Conservation (phyloP, 305 asterid species). For the Fraxinus albicans region DNA sequence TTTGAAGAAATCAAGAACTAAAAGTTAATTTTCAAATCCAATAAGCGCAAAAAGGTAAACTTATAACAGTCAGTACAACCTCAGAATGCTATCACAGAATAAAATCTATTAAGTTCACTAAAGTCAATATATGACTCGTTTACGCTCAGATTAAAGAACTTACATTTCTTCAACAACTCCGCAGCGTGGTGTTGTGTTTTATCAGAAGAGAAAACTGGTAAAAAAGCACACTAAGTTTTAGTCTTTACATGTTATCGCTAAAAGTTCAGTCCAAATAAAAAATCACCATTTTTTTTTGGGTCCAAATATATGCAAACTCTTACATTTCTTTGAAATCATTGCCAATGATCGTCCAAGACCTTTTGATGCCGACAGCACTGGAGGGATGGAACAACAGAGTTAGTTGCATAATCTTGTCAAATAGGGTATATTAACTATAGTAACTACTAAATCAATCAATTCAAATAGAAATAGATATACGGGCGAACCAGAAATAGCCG, state of each 20-base stretch:
- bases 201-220: conserved; percentile 57
- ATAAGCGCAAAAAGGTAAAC: not conserved
- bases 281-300: not conserved
- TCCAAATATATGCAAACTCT: conserved; percentile 23
- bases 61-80: not conserved
- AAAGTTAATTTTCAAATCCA: not conserved
- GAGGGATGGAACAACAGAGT: conserved; percentile 16
- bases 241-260: not conserved
- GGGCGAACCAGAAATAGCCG: conserved; percentile 80
- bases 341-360: conserved; percentile 66
- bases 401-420: not conserved
- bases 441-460: not conserved
- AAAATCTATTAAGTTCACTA: not conserved
- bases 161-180: conserved; percentile 55
- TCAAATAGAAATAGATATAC: conserved; percentile 2
- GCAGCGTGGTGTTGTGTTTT: conserved; percentile 45
- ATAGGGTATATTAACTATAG: not conserved
- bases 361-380: conserved; percentile 80
- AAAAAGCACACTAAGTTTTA: conserved; percentile 19
- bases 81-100: not conserved
- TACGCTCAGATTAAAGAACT: conserved; percentile 27
- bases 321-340: conserved; percentile 57
- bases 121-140: not conserved
- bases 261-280: not conserved
- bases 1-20: conserved; percentile 23